Conservation (phyloP, 2,329 filamentous ascomycete species). For the Pseudogymnoascus destructans region DNA sequence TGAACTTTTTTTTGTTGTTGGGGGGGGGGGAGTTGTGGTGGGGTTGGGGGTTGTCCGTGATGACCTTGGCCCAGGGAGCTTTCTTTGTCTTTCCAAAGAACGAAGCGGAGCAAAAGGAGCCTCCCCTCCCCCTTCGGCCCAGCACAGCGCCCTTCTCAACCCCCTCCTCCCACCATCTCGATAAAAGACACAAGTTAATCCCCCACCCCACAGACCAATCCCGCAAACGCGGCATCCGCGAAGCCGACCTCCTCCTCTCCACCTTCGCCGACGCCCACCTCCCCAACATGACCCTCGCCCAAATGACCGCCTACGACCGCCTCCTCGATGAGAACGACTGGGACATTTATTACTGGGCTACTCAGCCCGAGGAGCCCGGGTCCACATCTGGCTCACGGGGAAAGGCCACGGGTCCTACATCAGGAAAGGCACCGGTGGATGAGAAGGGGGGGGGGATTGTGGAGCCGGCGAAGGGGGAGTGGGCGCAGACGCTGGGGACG, state of each 20-base stretch:
- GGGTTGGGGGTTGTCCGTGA: too few species aligned
- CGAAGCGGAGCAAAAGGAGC: background rate
- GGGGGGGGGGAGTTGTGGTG: background rate
- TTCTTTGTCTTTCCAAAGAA: too few species aligned
- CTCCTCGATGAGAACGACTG: conserved; percentile 99
- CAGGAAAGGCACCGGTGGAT: conserved; percentile 18
- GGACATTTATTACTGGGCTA: conserved; percentile 99
- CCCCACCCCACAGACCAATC: conserved; percentile 61
- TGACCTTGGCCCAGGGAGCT: too few species aligned
- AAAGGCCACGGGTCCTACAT: too few species aligned
- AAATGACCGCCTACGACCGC: conserved; percentile 73
- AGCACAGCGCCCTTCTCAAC: background rate
- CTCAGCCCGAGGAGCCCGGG: conserved; percentile 59
- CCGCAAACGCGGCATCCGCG: conserved; percentile 88
- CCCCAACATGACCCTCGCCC: conserved; percentile 53
- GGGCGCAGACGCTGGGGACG: conserved; percentile 90
- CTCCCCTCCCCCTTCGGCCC: background rate
- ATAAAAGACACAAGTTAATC: conserved; percentile 8
- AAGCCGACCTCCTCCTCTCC: conserved; percentile 88
- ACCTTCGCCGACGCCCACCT: conserved; percentile 83
- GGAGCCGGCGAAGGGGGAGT: conserved; percentile 53
- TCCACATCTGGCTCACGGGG: conserved; percentile 30
- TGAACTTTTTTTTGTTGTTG: conserved; percentile 21
- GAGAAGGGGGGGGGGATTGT: conserved; percentile 23
- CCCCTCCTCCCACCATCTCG: background rate